These are phyloP conservation scores for Taiozyma sp. DNA, from an alignment of 1,139 yeast genomes.

Conservation along the genomic window DNA sequence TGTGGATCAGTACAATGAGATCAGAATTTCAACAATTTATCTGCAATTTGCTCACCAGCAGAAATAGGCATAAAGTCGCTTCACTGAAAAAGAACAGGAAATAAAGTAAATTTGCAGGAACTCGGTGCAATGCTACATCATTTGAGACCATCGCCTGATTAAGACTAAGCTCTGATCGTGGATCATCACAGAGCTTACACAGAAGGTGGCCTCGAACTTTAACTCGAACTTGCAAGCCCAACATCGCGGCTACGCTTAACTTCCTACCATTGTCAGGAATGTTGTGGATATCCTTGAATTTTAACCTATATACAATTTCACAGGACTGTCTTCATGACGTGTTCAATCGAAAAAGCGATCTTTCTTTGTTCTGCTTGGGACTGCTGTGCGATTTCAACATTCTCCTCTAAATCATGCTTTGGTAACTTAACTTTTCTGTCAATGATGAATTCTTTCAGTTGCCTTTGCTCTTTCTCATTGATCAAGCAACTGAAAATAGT, in stretches of 20 bases:
- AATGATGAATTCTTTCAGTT: slow-evolving; percentile 28
- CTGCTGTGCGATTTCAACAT: slow-evolving; percentile 22
- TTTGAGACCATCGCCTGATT: neutral
- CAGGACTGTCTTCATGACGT: neutral
- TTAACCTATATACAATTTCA: neutral
- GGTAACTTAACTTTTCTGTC: slow-evolving; percentile 31
- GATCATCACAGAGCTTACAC: neutral
- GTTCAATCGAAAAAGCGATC: slow-evolving; percentile 10
- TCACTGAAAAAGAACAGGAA: neutral
- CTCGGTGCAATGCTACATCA: neutral
- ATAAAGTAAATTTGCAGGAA: neutral
- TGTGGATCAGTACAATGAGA: too few relatives aligned
- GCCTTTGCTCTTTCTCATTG: slow-evolving; percentile 28
- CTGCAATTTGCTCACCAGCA: neutral
- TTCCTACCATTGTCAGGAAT: neutral
- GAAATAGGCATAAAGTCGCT: neutral
- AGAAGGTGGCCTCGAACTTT: neutral
- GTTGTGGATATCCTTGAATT: neutral
- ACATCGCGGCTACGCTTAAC: slow-evolving; percentile 13
- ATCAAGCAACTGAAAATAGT: slow-evolving; percentile 41
- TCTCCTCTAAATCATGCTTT: slow-evolving; percentile 29
- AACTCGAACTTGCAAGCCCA: neutral
- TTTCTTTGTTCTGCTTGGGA: slow-evolving; percentile 11
- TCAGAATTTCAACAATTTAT: too few relatives aligned
- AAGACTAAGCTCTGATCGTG: neutral